phyloP scores from a whole-genome alignment of 2,329 filamentous ascomycete species.

The Phialophora chinensis region DNA sequence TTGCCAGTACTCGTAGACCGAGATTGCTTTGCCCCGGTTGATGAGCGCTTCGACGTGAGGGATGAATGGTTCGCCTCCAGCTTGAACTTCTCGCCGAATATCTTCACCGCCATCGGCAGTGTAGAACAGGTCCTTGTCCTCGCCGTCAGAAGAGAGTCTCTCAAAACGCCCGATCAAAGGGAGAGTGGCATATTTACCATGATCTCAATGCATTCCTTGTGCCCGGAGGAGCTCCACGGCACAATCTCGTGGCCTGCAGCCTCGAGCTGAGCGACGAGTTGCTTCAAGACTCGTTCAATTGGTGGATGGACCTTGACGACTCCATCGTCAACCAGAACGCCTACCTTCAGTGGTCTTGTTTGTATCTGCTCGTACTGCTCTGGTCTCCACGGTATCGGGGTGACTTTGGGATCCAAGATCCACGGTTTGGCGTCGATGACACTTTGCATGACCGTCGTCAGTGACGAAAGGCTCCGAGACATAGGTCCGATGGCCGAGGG shows the following conservation, averaged over 20 bases:
- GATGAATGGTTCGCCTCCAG: constrained; percentile 65
- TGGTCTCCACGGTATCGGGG: constrained; percentile 62
- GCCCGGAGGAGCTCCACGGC: constrained; percentile 33
- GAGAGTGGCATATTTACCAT: constrained; percentile 41
- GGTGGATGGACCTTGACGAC: constrained; percentile 39
- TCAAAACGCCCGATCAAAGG: too few relatives aligned
- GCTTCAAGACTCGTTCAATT: constrained; percentile 30
- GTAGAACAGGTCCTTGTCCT: constrained; percentile 61
- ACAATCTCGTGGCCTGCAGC: constrained; percentile 59
- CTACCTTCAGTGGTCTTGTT: constrained; percentile 47
- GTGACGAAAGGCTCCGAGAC: constrained; percentile 58
- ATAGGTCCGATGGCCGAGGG: constrained; percentile 68
- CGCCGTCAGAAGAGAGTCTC: too few relatives aligned
- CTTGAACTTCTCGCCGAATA: constrained; percentile 60
- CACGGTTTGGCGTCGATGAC: constrained; percentile 56
- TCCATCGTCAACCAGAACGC: constrained; percentile 35
- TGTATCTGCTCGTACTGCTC: constrained; percentile 52
- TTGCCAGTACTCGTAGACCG: constrained; percentile 71
- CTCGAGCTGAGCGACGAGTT: constrained; percentile 45
- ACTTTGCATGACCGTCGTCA: constrained; percentile 50
- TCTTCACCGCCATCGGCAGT: constrained; percentile 69
- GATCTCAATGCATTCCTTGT: constrained; percentile 34
- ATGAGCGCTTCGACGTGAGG: constrained; percentile 64
- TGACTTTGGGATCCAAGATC: constrained; percentile 60
- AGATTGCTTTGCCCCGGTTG: constrained; percentile 60